A percentile compares a stretch with the other conserved stretches of the same genome.
Conservation (phyloP, 495 filamentous ascomycete species). For the Jackrogersella minutella region DNA sequence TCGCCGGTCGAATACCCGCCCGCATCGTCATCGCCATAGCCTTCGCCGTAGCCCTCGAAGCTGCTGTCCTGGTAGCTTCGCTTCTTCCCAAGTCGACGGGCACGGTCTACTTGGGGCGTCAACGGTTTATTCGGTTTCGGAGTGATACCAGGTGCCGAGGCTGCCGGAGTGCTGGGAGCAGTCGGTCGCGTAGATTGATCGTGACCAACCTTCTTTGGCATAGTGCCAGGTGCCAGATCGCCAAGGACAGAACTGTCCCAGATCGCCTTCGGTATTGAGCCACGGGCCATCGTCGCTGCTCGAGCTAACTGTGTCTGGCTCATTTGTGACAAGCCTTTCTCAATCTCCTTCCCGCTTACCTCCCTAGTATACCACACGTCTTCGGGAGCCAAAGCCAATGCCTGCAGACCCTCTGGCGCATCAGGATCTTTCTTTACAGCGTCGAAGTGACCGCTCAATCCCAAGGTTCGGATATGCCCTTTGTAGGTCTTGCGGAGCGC, state of each 20-base stretch:
- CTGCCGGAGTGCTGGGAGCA: slow-evolving; percentile 44
- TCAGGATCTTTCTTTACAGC: slow-evolving; percentile 56
- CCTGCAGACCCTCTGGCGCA: slow-evolving; percentile 48
- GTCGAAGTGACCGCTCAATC: slow-evolving; percentile 62
- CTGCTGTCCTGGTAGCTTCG: slow-evolving; percentile 62
- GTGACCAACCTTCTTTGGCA: slow-evolving; percentile 46
- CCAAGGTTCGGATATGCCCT: slow-evolving; percentile 63
- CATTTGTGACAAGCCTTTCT: slow-evolving; percentile 55
- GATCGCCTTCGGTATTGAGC: slow-evolving; percentile 53
- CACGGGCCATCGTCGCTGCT: slow-evolving; percentile 60
- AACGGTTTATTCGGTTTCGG: slow-evolving; percentile 52
- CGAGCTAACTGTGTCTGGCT: slow-evolving; percentile 46
- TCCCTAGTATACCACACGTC: slow-evolving; percentile 63
- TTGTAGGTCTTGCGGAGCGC: slow-evolving; percentile 67
- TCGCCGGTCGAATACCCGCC: slow-evolving; percentile 64
- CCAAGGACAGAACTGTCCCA: slow-evolving; percentile 64
- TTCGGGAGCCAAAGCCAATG: slow-evolving; percentile 59
- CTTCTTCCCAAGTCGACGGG: slow-evolving; percentile 53
- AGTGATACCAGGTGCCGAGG: slow-evolving; percentile 33
- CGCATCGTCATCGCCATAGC: slow-evolving; percentile 59
- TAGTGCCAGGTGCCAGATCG: slow-evolving; percentile 49
- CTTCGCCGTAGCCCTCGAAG: slow-evolving; percentile 66
- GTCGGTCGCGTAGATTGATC: slow-evolving; percentile 52
- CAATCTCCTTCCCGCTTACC: slow-evolving; percentile 63
- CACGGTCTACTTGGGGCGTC: slow-evolving; percentile 40